phyloP scores from a whole-genome alignment of 2,329 filamentous ascomycete genomes.

The Claviceps purpurea region DNA sequence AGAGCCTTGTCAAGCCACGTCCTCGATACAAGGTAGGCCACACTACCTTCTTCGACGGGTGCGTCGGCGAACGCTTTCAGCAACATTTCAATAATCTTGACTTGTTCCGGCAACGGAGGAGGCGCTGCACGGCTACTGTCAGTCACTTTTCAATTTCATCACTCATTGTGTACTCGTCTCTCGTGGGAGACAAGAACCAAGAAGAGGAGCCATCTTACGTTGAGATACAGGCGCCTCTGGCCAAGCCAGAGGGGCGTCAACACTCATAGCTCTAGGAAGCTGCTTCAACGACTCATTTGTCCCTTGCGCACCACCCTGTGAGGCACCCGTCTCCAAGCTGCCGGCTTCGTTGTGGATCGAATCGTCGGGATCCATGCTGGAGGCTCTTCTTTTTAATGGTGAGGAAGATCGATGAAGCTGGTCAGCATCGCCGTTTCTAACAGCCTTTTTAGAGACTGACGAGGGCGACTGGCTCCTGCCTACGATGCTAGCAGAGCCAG shows the following conservation, averaged over 20 bases:
- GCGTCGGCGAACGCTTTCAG: constrained; percentile 36
- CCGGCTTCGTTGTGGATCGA: constrained; percentile 24
- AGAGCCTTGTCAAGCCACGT: constrained; percentile 67
- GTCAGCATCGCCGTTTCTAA: constrained; percentile 48
- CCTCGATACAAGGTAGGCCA: constrained; percentile 65
- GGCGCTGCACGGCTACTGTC: constrained; percentile 10
- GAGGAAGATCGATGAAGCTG: constrained; percentile 48
- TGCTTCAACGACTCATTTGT: constrained; percentile 8
- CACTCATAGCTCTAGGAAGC: constrained; percentile 27
- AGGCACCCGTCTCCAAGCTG: constrained; percentile 32
- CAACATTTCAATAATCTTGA: constrained; percentile 56
- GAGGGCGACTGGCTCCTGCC: constrained; percentile 40
- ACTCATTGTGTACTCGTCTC: no score
- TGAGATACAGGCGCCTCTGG: constrained; percentile 1
- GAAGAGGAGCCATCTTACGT: constrained; percentile 3
- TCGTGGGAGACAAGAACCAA: no score
- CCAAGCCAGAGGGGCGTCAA: constrained; percentile 21
- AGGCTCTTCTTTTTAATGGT: constrained; percentile 49
- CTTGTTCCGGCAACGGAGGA: constrained; percentile 43
- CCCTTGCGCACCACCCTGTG: constrained; percentile 12
- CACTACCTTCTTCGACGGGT: constrained; percentile 54
- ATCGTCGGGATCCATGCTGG: constrained; percentile 45
- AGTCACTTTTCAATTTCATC: not conserved
- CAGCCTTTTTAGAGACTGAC: constrained; percentile 35
- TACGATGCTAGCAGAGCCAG: constrained; percentile 23